Base-by-base conservation (phyloP, 2,329 filamentous ascomycete genomes). In the Pseudogymnoascus sp. region DNA sequence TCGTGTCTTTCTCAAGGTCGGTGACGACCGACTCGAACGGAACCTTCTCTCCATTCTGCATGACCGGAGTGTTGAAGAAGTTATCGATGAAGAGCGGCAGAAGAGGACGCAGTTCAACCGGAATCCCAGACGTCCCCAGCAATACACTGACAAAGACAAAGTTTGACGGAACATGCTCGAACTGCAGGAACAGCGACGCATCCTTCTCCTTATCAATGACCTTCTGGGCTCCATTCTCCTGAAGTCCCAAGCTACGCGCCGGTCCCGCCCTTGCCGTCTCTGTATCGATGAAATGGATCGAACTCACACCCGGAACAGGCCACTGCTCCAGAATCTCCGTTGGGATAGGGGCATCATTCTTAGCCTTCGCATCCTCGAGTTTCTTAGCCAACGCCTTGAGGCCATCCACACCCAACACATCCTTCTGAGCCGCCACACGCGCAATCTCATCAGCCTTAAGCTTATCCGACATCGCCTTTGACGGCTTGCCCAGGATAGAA, bases 261-360 rank as follows among this genome's bases (percentile, higher is more conserved):
- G 86, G 77, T 31, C 94, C 94, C 55, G 90, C 88, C 27, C 92
- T 85, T 35, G 92, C 94, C 15, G 92, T 95, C 5, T 83, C 86
- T 0, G 92, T 94, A 66, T 92, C 83, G 68, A 97, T 95, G 74
- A 99, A 97, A 72, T 96, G 91, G 59, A 99, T 97, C 0, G 92
- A 96, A 7, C 95, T 89, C 0, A 90, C 90, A 33, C 86, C 83
- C 0, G 94, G 94, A 9, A 97, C 89, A 42, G 84, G 79, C 79
- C 95, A 96, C 61, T 84, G 80, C 64, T 91, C 87, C 12, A 99
- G 80, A n/a, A 97, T 77, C 2, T 89, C 84, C 25, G 85, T 80
- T 0, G 94, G 94, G 62, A 99, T 95, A 6, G 90, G 86, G 68
- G 86, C 84, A 67, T 97, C 90, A 69, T 97, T 99, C 74, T 92